phyloP scores from a whole-genome alignment of 768 basidiomycete genomes.

The Suillus subluteus region DNA sequence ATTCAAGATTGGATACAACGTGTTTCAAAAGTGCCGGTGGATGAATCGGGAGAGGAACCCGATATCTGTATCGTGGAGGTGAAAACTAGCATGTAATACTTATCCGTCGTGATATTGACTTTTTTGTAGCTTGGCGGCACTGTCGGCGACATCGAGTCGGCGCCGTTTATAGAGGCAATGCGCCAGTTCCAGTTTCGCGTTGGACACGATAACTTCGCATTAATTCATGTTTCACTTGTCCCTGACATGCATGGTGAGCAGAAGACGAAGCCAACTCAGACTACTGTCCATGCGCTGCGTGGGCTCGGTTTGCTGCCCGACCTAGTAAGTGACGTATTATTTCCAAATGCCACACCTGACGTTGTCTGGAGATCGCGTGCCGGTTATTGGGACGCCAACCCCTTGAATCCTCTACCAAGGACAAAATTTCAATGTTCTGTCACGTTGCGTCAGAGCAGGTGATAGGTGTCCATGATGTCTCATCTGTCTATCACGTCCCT shows the following conservation, averaged over 20 bases:
- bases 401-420: slow-evolving; percentile 83
- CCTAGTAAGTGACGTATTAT: slow-evolving; percentile 54
- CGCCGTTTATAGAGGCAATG: slow-evolving; percentile 98
- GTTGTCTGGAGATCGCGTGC: slow-evolving; percentile 78
- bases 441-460: slow-evolving; percentile 91
- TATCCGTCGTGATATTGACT: slow-evolving; percentile 10
- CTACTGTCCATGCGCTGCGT: slow-evolving; percentile 90
- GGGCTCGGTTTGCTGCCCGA: slow-evolving; percentile 94
- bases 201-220: slow-evolving; percentile 93
- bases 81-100: slow-evolving; percentile 19
- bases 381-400: slow-evolving; percentile 80
- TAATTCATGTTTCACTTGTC: slow-evolving; percentile 97
- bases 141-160: slow-evolving; percentile 98
- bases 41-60: slow-evolving; percentile 89
- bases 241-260: slow-evolving; percentile 99
- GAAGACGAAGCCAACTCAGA: slow-evolving; percentile 99
- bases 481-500: slow-evolving; percentile 97
- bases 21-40: slow-evolving; percentile 92
- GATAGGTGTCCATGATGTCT: slow-evolving; percentile 93
- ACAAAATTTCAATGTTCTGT: slow-evolving; percentile 99
- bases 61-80: slow-evolving; percentile 99
- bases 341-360: slow-evolving; percentile 6
- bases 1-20: slow-evolving; percentile 99
- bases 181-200: slow-evolving; percentile 99
- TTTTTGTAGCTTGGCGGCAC: slow-evolving; percentile 87